A percentile compares a stretch with the other conserved stretches of the same genome.
Conservation (phyloP, 2,329 filamentous ascomycete species). For the Apiospora pterosperma region DNA sequence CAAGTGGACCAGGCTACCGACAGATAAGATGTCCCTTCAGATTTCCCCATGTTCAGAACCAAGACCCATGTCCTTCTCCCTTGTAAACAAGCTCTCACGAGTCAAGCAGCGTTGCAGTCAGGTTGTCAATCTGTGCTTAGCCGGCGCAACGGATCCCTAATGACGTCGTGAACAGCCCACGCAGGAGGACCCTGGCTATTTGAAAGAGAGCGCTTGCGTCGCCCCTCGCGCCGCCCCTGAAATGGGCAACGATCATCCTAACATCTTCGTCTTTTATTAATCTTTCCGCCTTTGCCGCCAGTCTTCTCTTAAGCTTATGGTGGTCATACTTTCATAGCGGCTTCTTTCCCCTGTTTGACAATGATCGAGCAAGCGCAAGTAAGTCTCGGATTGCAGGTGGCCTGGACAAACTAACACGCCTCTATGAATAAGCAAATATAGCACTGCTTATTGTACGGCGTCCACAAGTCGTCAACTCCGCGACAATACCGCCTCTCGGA, state of each 20-base stretch:
- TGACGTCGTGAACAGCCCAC: neutral
- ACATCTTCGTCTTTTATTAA: neutral
- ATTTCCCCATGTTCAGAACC: constrained; percentile 1
- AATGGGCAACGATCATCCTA: neutral
- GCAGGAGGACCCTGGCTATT: neutral
- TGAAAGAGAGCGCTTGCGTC: neutral
- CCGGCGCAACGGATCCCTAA: neutral
- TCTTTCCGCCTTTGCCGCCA: neutral
- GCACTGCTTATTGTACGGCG: neutral
- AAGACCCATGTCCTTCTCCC: neutral
- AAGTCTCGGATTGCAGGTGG: neutral
- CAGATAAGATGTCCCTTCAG: neutral
- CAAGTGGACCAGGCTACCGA: neutral
- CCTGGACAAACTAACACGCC: neutral
- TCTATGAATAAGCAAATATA: neutral
- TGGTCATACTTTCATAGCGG: neutral
- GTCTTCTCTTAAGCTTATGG: neutral
- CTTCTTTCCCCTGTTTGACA: neutral
- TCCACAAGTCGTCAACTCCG: neutral
- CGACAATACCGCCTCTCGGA: too few species aligned
- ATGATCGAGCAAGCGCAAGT: neutral
- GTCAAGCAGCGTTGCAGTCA: too few species aligned
- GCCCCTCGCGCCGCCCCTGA: neutral
- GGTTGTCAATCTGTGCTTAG: constrained; percentile 1
- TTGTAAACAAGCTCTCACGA: neutral